These are phyloP conservation scores for Auricularia heimuer DNA, from an alignment of 768 basidiomycete genomes.

Conservation along the genomic window DNA sequence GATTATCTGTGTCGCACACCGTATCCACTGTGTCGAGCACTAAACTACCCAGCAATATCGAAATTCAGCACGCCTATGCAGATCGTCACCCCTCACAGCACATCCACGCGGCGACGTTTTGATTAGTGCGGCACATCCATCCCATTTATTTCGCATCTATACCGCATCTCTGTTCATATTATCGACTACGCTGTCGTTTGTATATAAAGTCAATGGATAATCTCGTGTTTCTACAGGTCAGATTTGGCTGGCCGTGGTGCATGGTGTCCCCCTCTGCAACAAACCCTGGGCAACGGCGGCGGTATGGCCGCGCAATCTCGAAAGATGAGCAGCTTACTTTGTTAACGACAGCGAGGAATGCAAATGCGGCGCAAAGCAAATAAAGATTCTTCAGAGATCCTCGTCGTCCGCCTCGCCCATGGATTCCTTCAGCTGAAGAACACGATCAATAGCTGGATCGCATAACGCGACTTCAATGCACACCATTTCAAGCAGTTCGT, in stretches of 20 bases:
- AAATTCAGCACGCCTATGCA: not conserved
- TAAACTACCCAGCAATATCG: constrained; percentile 1
- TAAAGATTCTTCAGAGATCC: not conserved
- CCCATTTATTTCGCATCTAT: not conserved
- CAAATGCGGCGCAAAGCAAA: not conserved
- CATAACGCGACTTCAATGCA: constrained; percentile 11
- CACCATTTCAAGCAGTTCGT: constrained; percentile 93
- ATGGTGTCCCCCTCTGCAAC: not conserved
- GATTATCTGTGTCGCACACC: constrained; percentile 2
- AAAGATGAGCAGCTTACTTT: not conserved
- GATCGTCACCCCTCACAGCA: not conserved
- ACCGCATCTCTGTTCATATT: not conserved
- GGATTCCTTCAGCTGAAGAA: not conserved
- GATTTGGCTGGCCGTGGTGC: not conserved
- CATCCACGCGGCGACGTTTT: not conserved
- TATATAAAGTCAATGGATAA: no score
- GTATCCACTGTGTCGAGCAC: constrained; percentile 1
- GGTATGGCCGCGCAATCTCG: not conserved
- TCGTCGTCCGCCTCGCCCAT: not conserved
- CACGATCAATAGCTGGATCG: not conserved
- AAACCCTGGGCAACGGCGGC: not conserved
- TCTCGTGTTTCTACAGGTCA: no score
- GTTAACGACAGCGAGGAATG: not conserved
- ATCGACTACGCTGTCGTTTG: not conserved
- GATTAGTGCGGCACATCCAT: not conserved